These are phyloP conservation scores for Pythium periplocum DNA, from an alignment of 352 stramenopile genomes.

Conservation along the genomic window DNA sequence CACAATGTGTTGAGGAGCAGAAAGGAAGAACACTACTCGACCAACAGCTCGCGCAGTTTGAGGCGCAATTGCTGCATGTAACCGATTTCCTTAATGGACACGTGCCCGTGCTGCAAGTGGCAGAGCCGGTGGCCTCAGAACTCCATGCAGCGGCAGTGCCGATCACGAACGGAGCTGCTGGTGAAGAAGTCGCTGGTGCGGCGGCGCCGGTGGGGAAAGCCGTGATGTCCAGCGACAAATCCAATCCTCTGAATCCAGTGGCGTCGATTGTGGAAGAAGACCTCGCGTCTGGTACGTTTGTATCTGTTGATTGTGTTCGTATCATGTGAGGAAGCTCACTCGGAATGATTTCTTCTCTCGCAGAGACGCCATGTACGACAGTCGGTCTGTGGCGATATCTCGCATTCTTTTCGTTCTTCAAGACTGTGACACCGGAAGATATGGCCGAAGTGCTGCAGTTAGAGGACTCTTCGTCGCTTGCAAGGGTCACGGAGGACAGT, in stretches of 20 bases:
- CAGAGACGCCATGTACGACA: constrained; percentile 64
- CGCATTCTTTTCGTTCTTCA: constrained; percentile 56
- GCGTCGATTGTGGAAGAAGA: constrained; percentile 60
- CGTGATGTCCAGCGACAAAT: constrained; percentile 14
- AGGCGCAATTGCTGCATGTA: constrained; percentile 51
- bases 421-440: constrained; percentile 47
- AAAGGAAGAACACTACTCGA: constrained; percentile 47
- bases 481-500: background rate
- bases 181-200: background rate
- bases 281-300: constrained; percentile 37
- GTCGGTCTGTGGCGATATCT: constrained; percentile 66
- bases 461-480: constrained; percentile 28
- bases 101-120: constrained; percentile 35
- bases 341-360: background rate
- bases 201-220: constrained; percentile 10
- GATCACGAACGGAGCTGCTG: background rate
- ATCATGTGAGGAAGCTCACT: background rate
- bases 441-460: constrained; percentile 52
- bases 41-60: constrained; percentile 54
- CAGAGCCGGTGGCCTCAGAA: background rate
- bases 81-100: constrained; percentile 53
- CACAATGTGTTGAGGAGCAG: constrained; percentile 13
- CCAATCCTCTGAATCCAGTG: constrained; percentile 20
- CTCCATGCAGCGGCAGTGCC: background rate
- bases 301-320: background rate